Evolutionary conservation across 208 protist genomes (phyloP).

Genomic region (Crithidia brevicula): DNA sequence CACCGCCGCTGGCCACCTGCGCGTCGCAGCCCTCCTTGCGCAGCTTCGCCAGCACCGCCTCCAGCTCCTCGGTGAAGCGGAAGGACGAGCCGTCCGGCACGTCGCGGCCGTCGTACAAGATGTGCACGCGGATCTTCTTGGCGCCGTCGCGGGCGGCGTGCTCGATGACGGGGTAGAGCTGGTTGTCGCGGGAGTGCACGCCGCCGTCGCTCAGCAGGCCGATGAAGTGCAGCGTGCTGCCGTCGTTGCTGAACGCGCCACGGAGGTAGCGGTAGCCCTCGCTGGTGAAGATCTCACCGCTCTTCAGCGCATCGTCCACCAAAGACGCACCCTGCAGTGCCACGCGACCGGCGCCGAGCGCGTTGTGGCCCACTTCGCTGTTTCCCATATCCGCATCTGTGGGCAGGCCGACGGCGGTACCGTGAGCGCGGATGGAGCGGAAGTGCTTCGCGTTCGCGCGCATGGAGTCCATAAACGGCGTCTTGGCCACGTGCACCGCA

Average conservation of each 20-base stretch:
- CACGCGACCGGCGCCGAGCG: slow-evolving; percentile 93
- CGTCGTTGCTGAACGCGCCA: slow-evolving; percentile 72
- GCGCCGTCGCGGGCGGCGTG: slow-evolving; percentile 81
- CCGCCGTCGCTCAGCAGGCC: slow-evolving; percentile 94
- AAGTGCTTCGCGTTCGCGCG: slow-evolving; percentile 60
- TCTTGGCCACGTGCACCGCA: slow-evolving; percentile 91
- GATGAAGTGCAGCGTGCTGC: slow-evolving; percentile 92
- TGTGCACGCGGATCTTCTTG: slow-evolving; percentile 92
- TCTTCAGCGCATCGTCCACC: slow-evolving; percentile 91
- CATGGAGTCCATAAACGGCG: slow-evolving; percentile 82
- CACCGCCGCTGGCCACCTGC: slow-evolving; percentile 93
- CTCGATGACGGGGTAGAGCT: slow-evolving; percentile 91
- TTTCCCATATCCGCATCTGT: slow-evolving; percentile 96
- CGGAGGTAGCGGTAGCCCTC: slow-evolving; percentile 91
- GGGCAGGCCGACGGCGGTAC: slow-evolving; percentile 93
- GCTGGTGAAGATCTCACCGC: slow-evolving; percentile 86
- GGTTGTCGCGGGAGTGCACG: slow-evolving; percentile 94
- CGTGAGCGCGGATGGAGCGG: slow-evolving; percentile 93
- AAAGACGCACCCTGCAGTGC: slow-evolving; percentile 94
- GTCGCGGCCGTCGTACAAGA: slow-evolving; percentile 95
- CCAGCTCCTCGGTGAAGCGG: slow-evolving; percentile 91
- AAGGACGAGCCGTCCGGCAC: slow-evolving; percentile 93
- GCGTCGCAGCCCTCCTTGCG: slow-evolving; percentile 80
- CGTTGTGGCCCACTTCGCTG: slow-evolving; percentile 97
- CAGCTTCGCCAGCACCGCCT: slow-evolving; percentile 83